Evolutionary conservation across 176 grass and related monocot species (phyloP), one percentile per base, ranked within the genome.

Genomic region (Cenchrus americanus): DNA sequence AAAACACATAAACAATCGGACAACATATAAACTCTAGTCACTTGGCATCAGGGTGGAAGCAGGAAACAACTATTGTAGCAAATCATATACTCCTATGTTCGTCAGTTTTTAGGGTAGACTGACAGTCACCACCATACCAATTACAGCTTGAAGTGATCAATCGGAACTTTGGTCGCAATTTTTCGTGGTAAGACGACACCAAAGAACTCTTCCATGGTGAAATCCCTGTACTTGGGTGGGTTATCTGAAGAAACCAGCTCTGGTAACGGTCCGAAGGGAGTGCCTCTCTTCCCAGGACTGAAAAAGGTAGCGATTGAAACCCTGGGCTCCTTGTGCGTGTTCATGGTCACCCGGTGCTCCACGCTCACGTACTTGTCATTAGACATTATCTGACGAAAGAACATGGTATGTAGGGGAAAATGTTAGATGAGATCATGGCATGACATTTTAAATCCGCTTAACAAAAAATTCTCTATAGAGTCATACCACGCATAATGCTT

Each of bases 301-400:
- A 91, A 92, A 32, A 97, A 97, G 23, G 89, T 48, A 32, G 69
- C 92, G 18, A 92, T 73, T 14, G 94, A 94, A 69, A 94, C 90
- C 71, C 94, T 94, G 8, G 94, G 86, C 57, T 94, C 79, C 54
- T 92, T 70, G 51, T 7, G 34, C 7, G 71, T 85, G 57, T 85
- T 86, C 72, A 90, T 87, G 23, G 92, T 73, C 50, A 89, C 92
- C 58, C 90, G 85, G 74, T 94, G 92, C 77, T 94, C 88, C 0
- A 97, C 95, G 4, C 95, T 97, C 53, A 50, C 86, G 57, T 92
- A 93, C 71, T 89, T 78, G 32, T 93, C 88, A 19, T 91, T 97
- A 22, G 92, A 92, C 66, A 94, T 91, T n/a, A 97, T 89, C 92
- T 94, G 83, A 83, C 10, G 14, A 71, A 52, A 37, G 34, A 37